These are phyloP conservation scores for Geotrichum cucujoidarum DNA, from an alignment of 1,139 yeast species.

Conservation along the genomic window DNA sequence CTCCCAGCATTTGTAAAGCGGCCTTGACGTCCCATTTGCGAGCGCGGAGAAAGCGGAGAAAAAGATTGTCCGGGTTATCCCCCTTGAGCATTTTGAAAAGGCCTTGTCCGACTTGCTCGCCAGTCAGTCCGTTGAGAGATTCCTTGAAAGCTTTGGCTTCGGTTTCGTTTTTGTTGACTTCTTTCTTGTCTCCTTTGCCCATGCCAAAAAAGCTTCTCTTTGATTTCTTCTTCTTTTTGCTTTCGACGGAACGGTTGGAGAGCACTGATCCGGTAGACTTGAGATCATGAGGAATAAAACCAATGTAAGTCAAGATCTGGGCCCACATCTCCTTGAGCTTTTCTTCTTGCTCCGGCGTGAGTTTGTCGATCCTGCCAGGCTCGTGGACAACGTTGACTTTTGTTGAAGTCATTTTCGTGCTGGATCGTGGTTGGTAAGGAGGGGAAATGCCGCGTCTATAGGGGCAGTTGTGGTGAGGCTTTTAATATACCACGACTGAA, in stretches of 20 bases:
- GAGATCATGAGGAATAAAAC: slow-evolving; percentile 47
- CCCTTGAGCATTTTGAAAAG: slow-evolving; percentile 52
- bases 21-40: slow-evolving; percentile 66
- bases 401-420: slow-evolving; percentile 8
- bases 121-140: slow-evolving; percentile 10
- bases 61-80: slow-evolving; percentile 66
- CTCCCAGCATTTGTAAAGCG: slow-evolving; percentile 59
- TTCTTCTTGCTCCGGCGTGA: slow-evolving; percentile 59
- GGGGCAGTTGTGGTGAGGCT: too few relatives aligned
- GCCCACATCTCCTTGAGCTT: slow-evolving; percentile 75
- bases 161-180: slow-evolving; percentile 9
- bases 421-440: too few relatives aligned
- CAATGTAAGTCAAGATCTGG: slow-evolving; percentile 55
- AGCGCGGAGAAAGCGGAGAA: slow-evolving; percentile 65
- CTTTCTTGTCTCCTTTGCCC: slow-evolving; percentile 23
- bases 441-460: too few relatives aligned
- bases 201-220: slow-evolving; percentile 28
- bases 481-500: too few relatives aligned
- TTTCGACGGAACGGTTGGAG: slow-evolving; percentile 25
- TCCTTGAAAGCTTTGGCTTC: slow-evolving; percentile 20
- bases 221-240: slow-evolving; percentile 28
- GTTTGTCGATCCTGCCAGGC: slow-evolving; percentile 53
- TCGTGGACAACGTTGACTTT: slow-evolving; percentile 11
- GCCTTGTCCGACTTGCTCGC: slow-evolving; percentile 23
- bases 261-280: slow-evolving; percentile 25